phyloP scores from a whole-genome alignment of 441 rosid genomes.

The Corymbia calophylla region DNA sequence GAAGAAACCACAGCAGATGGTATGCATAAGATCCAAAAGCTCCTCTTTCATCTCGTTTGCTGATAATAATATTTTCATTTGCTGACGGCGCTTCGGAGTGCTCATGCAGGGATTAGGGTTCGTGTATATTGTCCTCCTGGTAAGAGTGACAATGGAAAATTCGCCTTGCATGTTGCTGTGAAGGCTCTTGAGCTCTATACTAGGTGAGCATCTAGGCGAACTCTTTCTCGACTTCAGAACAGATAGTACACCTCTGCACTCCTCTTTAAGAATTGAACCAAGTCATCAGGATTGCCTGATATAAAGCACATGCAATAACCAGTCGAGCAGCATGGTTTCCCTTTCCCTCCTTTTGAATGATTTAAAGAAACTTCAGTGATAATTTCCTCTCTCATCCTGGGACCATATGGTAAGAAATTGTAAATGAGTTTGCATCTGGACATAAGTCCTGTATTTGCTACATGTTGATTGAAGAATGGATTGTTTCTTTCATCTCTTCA shows the following conservation, averaged over 20 bases:
- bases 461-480: neutral
- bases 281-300: neutral
- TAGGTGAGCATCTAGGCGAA: neutral
- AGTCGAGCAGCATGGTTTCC: neutral
- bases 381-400: neutral
- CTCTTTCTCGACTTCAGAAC: neutral
- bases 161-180: conserved; percentile 17
- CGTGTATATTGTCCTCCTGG: conserved; percentile 25
- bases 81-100: neutral
- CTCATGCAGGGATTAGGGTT: conserved; percentile 22
- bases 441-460: neutral
- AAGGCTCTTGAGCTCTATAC: conserved; percentile 22
- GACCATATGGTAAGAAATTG: neutral
- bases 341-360: neutral
- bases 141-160: conserved; percentile 18
- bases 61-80: neutral
- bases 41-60: neutral
- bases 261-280: neutral
- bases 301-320: neutral
- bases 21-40: neutral
- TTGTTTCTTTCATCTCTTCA: neutral
- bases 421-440: neutral
- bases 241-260: neutral
- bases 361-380: neutral
- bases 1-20: conserved; percentile 25